Percentiles rank a stretch among this genome's conserved stretches.
These are phyloP conservation scores for Phaseolus coccineus DNA, from an alignment of 331 rosid genomes.

Conservation along the genomic window DNA sequence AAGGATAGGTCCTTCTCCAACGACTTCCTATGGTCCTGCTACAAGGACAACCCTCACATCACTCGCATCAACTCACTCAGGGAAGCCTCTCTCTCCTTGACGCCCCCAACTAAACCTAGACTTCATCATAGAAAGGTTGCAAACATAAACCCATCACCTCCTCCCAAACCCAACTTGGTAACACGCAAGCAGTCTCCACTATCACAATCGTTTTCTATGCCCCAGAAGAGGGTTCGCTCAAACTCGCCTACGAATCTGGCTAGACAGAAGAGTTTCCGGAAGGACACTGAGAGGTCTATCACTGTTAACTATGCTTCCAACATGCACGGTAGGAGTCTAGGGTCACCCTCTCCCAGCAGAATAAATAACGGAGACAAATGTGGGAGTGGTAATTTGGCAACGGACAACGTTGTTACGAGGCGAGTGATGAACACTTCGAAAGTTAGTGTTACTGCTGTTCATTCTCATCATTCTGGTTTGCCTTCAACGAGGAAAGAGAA, in stretches of 20 bases:
- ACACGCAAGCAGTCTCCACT: conserved; percentile 2
- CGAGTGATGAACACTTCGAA: conserved; percentile 35
- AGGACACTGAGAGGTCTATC: conserved; percentile 45
- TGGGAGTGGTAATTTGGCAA: conserved; percentile 22
- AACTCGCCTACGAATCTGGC: conserved; percentile 59
- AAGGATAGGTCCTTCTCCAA: conserved; percentile 74
- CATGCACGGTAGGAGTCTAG: conserved; percentile 38
- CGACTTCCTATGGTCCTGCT: conserved; percentile 68
- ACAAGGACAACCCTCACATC: conserved; percentile 75
- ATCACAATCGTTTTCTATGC: conserved; percentile 4
- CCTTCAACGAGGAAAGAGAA: conserved; percentile 47
- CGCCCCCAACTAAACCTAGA: conserved; percentile 38
- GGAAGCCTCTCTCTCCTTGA: conserved; percentile 46
- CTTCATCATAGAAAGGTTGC: neutral
- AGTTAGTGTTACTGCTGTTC: conserved; percentile 33
- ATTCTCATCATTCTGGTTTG: conserved; percentile 27
- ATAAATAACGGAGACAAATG: conserved; percentile 48
- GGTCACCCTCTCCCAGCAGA: conserved; percentile 71
- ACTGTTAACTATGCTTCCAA: conserved; percentile 21
- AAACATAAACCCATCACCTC: conserved; percentile 33
- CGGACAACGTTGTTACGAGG: conserved; percentile 30
- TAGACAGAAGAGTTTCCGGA: conserved; percentile 73
- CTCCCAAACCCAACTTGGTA: neutral
- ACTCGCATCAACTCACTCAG: conserved; percentile 67
- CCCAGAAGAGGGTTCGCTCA: conserved; percentile 61